These are phyloP conservation scores for Neospermospora avenae DNA, from an alignment of 2,329 filamentous ascomycete genomes.

Conservation along the genomic window DNA sequence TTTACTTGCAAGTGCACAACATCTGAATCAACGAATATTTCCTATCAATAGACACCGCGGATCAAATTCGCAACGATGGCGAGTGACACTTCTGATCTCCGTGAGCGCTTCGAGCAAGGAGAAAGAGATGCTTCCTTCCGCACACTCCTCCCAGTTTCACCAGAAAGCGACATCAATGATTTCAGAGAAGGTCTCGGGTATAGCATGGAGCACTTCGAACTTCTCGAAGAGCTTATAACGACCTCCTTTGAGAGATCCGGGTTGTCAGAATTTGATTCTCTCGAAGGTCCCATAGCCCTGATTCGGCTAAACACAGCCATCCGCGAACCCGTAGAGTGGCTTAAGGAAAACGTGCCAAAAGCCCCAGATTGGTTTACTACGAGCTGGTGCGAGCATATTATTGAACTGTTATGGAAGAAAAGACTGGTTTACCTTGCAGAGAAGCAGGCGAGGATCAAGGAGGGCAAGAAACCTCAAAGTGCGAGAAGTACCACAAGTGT, in stretches of 20 bases:
- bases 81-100: not conserved
- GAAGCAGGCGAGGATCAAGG: not conserved
- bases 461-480: not conserved
- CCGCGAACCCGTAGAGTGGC: not conserved
- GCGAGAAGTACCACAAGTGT: not conserved
- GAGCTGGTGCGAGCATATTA: not conserved
- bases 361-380: constrained; percentile 2
- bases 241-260: not conserved
- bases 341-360: not conserved
- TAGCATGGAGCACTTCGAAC: not conserved
- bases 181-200: constrained; percentile 1
- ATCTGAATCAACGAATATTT: not conserved
- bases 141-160: not conserved
- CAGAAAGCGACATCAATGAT: not conserved
- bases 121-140: not conserved
- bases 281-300: not conserved
- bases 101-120: not conserved
- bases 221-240: not conserved
- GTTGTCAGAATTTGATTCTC: not conserved
- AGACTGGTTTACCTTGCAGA: not conserved
- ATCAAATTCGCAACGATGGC: not conserved
- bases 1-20: not conserved
- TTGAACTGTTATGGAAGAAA: not conserved
- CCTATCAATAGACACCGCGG: not conserved
- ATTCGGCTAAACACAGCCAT: not conserved